Base-by-base conservation (phyloP, 1,139 yeast species). In the Suhomyces wounanorum region DNA sequence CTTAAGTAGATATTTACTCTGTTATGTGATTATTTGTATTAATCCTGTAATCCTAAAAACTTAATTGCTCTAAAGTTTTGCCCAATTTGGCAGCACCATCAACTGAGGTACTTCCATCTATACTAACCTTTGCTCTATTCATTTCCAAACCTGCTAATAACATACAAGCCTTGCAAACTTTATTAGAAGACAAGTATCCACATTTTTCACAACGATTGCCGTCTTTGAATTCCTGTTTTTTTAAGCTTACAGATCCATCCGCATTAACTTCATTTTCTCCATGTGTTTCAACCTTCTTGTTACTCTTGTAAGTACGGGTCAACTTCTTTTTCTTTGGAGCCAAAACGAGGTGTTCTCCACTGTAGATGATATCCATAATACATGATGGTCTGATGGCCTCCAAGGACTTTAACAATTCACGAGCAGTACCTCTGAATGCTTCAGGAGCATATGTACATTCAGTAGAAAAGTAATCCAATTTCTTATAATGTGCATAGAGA, bases 381-480 rank as follows among this genome's bases (percentile, higher is more conserved):
- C 97, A 88, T 28, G 96, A 86, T 5, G 99, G 97, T 59, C 98
- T 78, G 1, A 92, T 84, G 2, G 96, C 83, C 64, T 94, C 99
- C 50, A 95, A 73, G 53, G 91, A 89, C 67, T 94, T 94, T 74
- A 95, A 83, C 38, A 94, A 76, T 52, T 91, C 94, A 61, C 99
- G 80, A 0, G 99, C 97, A 0, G 99, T 95, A 10, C 99, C 99
- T 59, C 99, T 77, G 64, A 95, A 95, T 0, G 99, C 98, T 66
- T 95, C 99, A 1, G 99, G 98, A 0, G 99, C 96, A 70, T 95
- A 95, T 0, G 97, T 86, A 68, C 99, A 95, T 64, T 95, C 99
- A 0, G 99, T 95, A 6, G 97, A 88, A 65, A 95, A 95, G 67
- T 95, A 95, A 67, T 95, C 99, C 49, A 95, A 77, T 62, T 91